Evolutionary conservation across 2,329 filamentous ascomycete genomes (phyloP).

Genomic region (Ceratocystis lukuohia): DNA sequence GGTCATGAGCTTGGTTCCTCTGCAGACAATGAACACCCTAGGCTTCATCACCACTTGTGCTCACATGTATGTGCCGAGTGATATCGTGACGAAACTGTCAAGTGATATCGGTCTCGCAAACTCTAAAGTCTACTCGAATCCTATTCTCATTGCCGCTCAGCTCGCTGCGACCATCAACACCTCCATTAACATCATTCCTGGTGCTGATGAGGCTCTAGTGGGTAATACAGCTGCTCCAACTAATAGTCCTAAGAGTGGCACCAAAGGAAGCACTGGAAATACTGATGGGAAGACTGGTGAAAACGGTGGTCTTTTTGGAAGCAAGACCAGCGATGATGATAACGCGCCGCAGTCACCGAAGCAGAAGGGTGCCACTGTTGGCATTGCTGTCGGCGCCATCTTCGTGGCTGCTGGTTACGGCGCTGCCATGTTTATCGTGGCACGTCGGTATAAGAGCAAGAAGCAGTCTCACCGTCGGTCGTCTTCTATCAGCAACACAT

Average conservation of each 20-base stretch:
- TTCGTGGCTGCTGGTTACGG: constrained; percentile 75
- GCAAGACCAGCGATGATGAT: constrained; percentile 32
- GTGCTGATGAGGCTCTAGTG: constrained; percentile 31
- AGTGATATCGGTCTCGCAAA: constrained; percentile 57
- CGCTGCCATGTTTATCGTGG: constrained; percentile 86
- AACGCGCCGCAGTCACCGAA: constrained; percentile 42
- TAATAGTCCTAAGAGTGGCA: constrained; percentile 14
- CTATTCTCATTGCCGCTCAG: constrained; percentile 49
- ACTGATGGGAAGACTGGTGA: constrained; percentile 12
- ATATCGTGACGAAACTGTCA: constrained; percentile 52
- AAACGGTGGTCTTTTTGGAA: constrained; percentile 22
- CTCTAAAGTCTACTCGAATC: constrained; percentile 62
- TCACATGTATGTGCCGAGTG: constrained; percentile 55
- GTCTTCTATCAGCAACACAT: constrained; percentile 52
- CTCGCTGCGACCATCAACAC: constrained; percentile 75
- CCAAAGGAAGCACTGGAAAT: not conserved
- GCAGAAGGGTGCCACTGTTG: constrained; percentile 48
- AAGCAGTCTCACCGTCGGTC: constrained; percentile 62
- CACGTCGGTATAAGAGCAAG: constrained; percentile 79
- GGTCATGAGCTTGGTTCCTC: constrained; percentile 61
- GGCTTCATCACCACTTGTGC: constrained; percentile 72
- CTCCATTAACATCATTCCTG: constrained; percentile 53
- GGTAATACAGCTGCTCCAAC: constrained; percentile 27
- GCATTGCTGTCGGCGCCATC: constrained; percentile 64
- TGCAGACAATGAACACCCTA: constrained; percentile 53